Evolutionary conservation across 768 basidiomycete genomes (phyloP).

Genomic region (Trametes coccinea): DNA sequence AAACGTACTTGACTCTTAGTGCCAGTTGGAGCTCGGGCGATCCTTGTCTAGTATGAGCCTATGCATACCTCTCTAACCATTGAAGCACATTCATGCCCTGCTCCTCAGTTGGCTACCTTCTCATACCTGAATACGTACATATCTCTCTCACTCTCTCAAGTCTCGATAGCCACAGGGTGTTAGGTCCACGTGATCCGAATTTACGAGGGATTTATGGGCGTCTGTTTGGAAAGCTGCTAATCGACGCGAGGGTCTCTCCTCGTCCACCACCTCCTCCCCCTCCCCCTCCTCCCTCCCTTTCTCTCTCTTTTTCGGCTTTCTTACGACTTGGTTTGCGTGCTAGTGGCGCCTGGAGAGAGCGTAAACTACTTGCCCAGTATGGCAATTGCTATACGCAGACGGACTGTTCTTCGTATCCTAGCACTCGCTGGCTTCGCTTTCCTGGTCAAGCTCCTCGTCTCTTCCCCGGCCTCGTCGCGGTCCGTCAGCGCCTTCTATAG

Average conservation of each 20-base stretch:
- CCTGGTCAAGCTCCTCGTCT: constrained; percentile 42
- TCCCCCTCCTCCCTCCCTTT: not conserved
- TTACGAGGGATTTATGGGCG: not conserved
- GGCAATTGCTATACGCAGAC: constrained; percentile 48
- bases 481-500: constrained; percentile 26
- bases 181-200: not conserved
- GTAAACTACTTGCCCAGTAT: constrained; percentile 27
- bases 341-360: not conserved
- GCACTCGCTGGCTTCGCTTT: constrained; percentile 38
- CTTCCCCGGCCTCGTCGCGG: constrained; percentile 29
- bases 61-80: too few relatives aligned
- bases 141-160: too few relatives aligned
- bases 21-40: too few relatives aligned
- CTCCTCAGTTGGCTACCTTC: too few relatives aligned
- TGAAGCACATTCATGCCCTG: too few relatives aligned
- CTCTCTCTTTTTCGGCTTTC: not conserved
- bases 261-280: not conserved
- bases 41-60: too few relatives aligned
- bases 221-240: not conserved
- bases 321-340: too few relatives aligned
- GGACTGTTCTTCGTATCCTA: constrained; percentile 47
- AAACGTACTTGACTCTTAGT: too few relatives aligned
- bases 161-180: not conserved
- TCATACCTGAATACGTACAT: too few relatives aligned
- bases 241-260: not conserved